phyloP scores from a whole-genome alignment of 495 filamentous ascomycete genomes.

The Xylaria intraflava region DNA sequence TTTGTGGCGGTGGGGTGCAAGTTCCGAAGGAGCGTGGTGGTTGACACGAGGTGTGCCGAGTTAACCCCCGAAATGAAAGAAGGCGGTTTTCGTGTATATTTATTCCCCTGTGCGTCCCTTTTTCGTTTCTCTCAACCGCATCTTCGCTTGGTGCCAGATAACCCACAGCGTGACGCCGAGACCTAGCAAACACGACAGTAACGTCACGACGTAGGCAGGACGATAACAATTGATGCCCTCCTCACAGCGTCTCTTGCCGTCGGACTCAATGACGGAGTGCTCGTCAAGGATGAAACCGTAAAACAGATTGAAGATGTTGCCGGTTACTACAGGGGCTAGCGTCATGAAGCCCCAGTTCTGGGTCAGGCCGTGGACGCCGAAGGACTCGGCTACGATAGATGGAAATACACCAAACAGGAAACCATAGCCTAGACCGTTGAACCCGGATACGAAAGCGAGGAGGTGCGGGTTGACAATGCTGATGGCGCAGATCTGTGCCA shows the following conservation, averaged over 20 bases:
- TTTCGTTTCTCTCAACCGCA: conserved; percentile 25
- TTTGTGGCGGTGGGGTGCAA: no score
- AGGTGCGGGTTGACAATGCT: conserved; percentile 73
- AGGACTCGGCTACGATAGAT: conserved; percentile 82
- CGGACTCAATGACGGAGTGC: conserved; percentile 60
- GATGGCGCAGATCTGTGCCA: conserved; percentile 74
- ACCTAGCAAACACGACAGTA: conserved; percentile 64
- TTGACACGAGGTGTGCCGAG: no score
- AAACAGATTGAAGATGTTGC: conserved; percentile 86
- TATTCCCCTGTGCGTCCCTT: conserved; percentile 22
- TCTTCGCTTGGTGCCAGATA: conserved; percentile 58
- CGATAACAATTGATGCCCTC: conserved; percentile 79
- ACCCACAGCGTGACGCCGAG: conserved; percentile 65
- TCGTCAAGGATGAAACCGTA: conserved; percentile 78
- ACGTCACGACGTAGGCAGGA: conserved; percentile 76
- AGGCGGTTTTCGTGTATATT: background rate
- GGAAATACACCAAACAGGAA: conserved; percentile 94
- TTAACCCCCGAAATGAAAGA: background rate
- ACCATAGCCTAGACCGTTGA: conserved; percentile 88
- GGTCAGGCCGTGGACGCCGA: conserved; percentile 80
- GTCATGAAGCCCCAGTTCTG: conserved; percentile 97
- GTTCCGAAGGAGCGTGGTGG: background rate
- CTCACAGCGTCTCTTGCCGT: conserved; percentile 66
- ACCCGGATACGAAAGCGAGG: conserved; percentile 68
- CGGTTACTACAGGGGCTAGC: conserved; percentile 72